phyloP scores from a whole-genome alignment of 768 basidiomycete species.

The Calocera viscosa region DNA sequence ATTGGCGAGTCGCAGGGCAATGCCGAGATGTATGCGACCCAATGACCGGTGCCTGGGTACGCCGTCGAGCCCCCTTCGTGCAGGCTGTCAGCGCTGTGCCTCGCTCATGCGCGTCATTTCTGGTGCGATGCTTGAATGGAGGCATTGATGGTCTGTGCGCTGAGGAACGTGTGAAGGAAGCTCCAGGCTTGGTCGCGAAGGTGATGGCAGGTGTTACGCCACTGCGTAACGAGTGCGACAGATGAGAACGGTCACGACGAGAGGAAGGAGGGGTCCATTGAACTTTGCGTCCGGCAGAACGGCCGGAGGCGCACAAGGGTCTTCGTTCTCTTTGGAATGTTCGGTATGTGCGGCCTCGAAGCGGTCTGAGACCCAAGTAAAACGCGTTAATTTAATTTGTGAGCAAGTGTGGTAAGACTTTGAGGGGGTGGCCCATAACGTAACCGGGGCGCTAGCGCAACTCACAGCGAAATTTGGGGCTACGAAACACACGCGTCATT shows the following conservation, averaged over 20 bases:
- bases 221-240: not conserved
- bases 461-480: not conserved
- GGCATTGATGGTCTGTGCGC: not conserved
- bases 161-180: not conserved
- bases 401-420: not conserved
- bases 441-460: not conserved
- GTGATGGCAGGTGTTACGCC: not conserved
- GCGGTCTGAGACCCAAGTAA: not conserved
- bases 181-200: not conserved
- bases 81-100: too few relatives aligned
- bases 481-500: not conserved
- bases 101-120: too few relatives aligned
- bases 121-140: too few relatives aligned
- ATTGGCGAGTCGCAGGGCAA: too few relatives aligned
- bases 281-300: slow-evolving; percentile 5
- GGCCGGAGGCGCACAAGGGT: slow-evolving; percentile 6
- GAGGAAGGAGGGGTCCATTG: not conserved
- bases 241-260: not conserved
- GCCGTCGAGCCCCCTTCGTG: too few relatives aligned
- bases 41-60: not conserved
- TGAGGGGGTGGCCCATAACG: not conserved
- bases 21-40: too few relatives aligned
- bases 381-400: not conserved
- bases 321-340: slow-evolving; percentile 6
- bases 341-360: slow-evolving; percentile 2